Base-by-base conservation (phyloP, 257 asterid species). In the Fraxinus quadrangulata region DNA sequence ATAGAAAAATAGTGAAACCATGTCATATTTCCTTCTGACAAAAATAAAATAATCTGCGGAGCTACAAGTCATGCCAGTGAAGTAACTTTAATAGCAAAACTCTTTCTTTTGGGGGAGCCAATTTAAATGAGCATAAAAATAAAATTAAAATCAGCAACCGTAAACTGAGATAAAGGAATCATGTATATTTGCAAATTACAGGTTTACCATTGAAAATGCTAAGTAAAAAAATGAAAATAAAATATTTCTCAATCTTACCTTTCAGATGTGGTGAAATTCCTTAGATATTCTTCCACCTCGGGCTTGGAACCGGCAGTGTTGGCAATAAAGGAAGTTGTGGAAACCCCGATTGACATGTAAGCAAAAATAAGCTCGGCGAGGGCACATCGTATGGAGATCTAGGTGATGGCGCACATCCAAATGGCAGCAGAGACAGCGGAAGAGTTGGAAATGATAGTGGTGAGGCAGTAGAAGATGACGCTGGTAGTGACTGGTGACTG, bases 261-360 rank as follows among this genome's bases (percentile, higher is more conserved):
- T 83, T 79, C 66, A 8, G 34, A 72, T 68, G 67, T 36, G 17
- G 78, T 67, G 86, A 80, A 78, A 79, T 77, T 69, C 72, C 77
- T 81, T 77, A 90, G 70, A 81, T 77, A 16, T 84, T 87, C 82
- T 84, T 89, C 92, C 92, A 88, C 75, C 88, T 87, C 3, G 97
- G 96, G 87, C 96, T 93, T 12, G 92, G 79, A 70, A 86, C 78
- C 13, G 93, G 97, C 34, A 82, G 85, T 5, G 96, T 88, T 23
- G 98, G 97, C 9, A 96, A 91, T 45, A 91, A 56, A 11, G 97
- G 96, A 63, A 91, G 88, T 84, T 87, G 95, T n/a, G 87, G 97
- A 83, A 90, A 51, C 80, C 2, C 96, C 24, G 90, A 74, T 80
- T 89, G 97, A 47, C 92, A 92, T 2, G 87, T 82, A 17, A 97